Conservation (phyloP, 2,329 filamentous ascomycete genomes). For the Diaporthe ilicicola region DNA sequence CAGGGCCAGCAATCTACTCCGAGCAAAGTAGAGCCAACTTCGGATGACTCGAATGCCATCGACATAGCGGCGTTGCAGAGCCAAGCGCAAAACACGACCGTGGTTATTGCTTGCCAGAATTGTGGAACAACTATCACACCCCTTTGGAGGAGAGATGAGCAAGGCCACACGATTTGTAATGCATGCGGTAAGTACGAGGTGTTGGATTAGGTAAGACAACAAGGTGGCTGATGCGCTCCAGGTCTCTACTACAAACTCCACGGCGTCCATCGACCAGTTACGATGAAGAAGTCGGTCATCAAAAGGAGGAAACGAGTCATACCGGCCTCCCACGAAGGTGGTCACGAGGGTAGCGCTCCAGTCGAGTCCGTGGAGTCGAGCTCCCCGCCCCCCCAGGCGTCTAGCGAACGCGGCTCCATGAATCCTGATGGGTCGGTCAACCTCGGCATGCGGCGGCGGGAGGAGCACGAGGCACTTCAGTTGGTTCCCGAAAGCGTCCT, state of each 20-base stretch:
- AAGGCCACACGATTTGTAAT: conserved; percentile 97
- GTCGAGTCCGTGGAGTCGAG: conserved; percentile 59
- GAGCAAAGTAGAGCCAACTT: conserved; percentile 37
- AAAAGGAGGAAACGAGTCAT: conserved; percentile 96
- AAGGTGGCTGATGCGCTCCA: conserved; percentile 48
- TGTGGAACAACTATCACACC: conserved; percentile 97
- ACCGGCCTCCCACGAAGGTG: conserved; percentile 69
- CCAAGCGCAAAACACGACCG: conserved; percentile 59
- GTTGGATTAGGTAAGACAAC: neutral
- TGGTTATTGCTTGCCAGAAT: conserved; percentile 94
- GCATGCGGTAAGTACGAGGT: conserved; percentile 81
- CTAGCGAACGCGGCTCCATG: conserved; percentile 60
- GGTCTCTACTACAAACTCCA: conserved; percentile 97
- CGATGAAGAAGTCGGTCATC: conserved; percentile 99
- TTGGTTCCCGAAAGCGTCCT: conserved; percentile 56
- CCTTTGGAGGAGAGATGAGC: conserved; percentile 92
- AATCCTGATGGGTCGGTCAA: conserved; percentile 74
- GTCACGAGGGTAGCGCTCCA: conserved; percentile 48
- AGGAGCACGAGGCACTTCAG: conserved; percentile 54
- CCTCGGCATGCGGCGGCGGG: conserved; percentile 63
- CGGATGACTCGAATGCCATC: conserved; percentile 53
- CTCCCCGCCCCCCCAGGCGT: conserved; percentile 43
- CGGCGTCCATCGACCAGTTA: conserved; percentile 88
- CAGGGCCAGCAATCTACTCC: conserved; percentile 50
- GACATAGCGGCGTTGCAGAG: conserved; percentile 58